Base-by-base conservation (phyloP, 192 early-diverging fungal species). In the Cladochytrium replicatum region DNA sequence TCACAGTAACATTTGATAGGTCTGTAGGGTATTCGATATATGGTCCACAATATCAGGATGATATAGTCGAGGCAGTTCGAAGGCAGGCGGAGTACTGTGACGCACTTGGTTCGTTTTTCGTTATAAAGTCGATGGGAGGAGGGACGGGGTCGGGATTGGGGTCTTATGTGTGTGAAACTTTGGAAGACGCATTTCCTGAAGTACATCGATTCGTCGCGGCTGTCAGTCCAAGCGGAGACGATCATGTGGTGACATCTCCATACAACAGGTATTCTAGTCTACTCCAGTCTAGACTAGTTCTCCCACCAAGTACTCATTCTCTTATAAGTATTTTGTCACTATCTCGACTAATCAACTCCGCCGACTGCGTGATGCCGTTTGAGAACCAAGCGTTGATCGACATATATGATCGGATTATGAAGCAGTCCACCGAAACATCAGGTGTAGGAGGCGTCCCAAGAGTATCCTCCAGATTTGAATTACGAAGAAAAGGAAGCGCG, bases 111-210 rank as follows among this genome's bases (percentile, higher is more conserved):
- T 67, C 73, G 3, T 72, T 80, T 39, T 73, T 80, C 42, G 29
- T 68, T 28, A 41, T 78, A 6, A 38, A 50, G 6, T 76, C 72
- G 6, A 32, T 71, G 2, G 77, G 77, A 13, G 77, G 77, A 13
- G 77, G 77, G 9, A 80, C 77, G n/a, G 77, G 77, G 6, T 59
- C 54, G 28, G 77, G 77, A 9, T 58, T 80, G n/a, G 77, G 77
- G n/a, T 64, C 66, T 1, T 61, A 50, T 32, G 46, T 80, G 6
- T 38, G 29, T 24, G 54, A 52, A 23, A 26, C 66, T 41, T 46
- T 80, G 2, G 7, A 21, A 15, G 73, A 78, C 51, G 55, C 68
- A 23, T 73, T 48, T 29, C 64, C 66, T 0, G 44, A 65, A 3
- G 50, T 69, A 5, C 70, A 66, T 34, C 23, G 55, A 3, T 78